Base-by-base conservation (phyloP, 2,329 filamentous ascomycete species). In the Venturia nashicola region DNA sequence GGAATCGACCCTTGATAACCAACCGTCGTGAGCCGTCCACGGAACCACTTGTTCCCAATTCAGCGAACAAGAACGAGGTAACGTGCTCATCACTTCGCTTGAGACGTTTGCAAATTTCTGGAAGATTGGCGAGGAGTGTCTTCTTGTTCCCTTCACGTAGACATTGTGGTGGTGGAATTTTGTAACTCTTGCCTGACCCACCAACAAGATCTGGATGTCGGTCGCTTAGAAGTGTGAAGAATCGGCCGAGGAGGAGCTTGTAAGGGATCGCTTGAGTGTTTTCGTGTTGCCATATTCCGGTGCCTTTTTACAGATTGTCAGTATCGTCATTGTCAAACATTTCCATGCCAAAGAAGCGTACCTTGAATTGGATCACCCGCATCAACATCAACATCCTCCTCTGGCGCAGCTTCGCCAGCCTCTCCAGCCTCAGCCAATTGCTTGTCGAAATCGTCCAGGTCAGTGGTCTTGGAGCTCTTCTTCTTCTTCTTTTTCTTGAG, bases 111-210 rank as follows among this genome's bases (percentile, higher is more conserved):
- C 91, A 96, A 73, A 99, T 97, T 76, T 99, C 94, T 75, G 91
- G 86, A 74, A 99, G 94, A 82, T 99, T 99, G 82, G 93, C 94
- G 73, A 99, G 99, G 73, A 99, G 96, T 67, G 94, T 99, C 87
- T 96, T 96, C 86, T 96, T 95, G 86, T 99, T 99, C 76, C 94
- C 94, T 91, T 99, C 94, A 80, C 94, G 92, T 74, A 97, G 86
- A 80, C 94, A 97, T 82, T 99, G 94, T 61, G 94, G 94, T 62
- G 94, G 94, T 62, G 94, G 94, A 70, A 99, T 99, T 86, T 97
- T 97, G 86, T 97, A 99, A 78, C 89, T 95, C 83, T 91, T 94
- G 72, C 87, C 86, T 69, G 91, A 91, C 75, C 86, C 90, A 67
- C 90, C 88, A 68, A 93, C 88, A 72, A 97, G 88, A 76, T 99